Conservation (phyloP, 257 asterid genomes). For the Osmanthus fragrans region DNA sequence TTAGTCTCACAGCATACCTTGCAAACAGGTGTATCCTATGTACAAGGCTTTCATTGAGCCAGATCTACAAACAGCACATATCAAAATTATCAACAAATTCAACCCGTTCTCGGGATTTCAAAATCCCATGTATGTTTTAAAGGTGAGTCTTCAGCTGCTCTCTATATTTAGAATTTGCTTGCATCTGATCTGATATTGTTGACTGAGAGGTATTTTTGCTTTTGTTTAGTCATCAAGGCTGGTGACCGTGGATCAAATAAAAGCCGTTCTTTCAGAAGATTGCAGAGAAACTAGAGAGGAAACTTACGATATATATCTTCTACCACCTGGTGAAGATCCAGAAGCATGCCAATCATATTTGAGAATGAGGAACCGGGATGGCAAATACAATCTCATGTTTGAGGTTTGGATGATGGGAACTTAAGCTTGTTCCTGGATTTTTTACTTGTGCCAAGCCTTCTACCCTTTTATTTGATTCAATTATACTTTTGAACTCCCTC, state of each 20-base stretch:
- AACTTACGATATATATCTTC: slow-evolving; percentile 96
- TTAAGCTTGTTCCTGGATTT: slow-evolving; percentile 1
- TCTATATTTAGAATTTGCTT: slow-evolving; percentile 16
- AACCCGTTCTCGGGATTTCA: slow-evolving; percentile 98
- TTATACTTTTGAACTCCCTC: background rate
- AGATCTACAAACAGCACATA: slow-evolving; percentile 92
- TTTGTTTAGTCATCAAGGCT: slow-evolving; percentile 65
- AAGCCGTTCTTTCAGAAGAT: slow-evolving; percentile 64
- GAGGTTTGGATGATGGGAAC: slow-evolving; percentile 59
- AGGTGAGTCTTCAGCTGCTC: slow-evolving; percentile 50
- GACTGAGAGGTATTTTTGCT: slow-evolving; percentile 16
- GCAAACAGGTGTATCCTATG: slow-evolving; percentile 92
- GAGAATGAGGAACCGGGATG: slow-evolving; percentile 98
- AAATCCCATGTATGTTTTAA: slow-evolving; percentile 82
- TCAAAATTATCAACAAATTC: slow-evolving; percentile 85
- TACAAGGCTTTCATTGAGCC: slow-evolving; percentile 99
- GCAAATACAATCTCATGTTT: slow-evolving; percentile 97
- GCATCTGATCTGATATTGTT: slow-evolving; percentile 21
- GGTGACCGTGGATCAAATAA: slow-evolving; percentile 73
- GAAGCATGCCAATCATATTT: slow-evolving; percentile 98
- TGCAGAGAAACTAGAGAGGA: slow-evolving; percentile 69
- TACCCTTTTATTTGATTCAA: background rate
- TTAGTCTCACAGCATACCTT: slow-evolving; percentile 24
- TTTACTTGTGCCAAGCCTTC: slow-evolving; percentile 4
- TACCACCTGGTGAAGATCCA: slow-evolving; percentile 99